Conservation (phyloP, 768 basidiomycete species). For the Postia placenta region DNA sequence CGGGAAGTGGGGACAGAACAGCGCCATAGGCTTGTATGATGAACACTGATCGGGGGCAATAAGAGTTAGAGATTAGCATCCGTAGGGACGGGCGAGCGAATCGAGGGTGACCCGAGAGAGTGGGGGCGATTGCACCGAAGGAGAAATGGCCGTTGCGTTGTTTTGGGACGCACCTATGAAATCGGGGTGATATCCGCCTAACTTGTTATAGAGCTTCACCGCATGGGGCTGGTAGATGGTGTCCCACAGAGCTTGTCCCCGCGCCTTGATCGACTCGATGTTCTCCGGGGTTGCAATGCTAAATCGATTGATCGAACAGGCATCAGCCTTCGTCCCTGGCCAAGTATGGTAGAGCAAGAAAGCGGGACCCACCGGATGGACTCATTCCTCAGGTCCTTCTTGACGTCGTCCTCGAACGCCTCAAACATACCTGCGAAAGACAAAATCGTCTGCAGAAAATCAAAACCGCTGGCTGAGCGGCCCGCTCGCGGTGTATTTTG, state of each 20-base stretch:
- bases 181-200: conserved; percentile 87
- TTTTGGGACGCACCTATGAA: conserved; percentile 75
- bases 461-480: not conserved
- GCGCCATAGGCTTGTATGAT: conserved; percentile 84
- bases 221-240: conserved; percentile 87
- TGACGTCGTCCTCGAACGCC: conserved; percentile 80
- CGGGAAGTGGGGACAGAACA: conserved; percentile 70
- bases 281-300: conserved; percentile 58
- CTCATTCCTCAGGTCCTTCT: conserved; percentile 55
- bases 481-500: not conserved
- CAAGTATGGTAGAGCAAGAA: not conserved
- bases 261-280: conserved; percentile 61
- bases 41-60: conserved; percentile 40
- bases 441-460: conserved; percentile 61
- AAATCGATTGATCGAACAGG: conserved; percentile 12
- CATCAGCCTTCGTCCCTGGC: not conserved
- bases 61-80: conserved; percentile 4
- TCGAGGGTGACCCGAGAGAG: conserved; percentile 3
- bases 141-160: conserved; percentile 4
- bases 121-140: conserved; percentile 3
- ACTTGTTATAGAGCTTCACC: conserved; percentile 83
- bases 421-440: conserved; percentile 71
- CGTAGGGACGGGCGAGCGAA: conserved; percentile 1
- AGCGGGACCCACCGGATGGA: conserved; percentile 48
- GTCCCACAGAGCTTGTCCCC: conserved; percentile 74